Base-by-base conservation (phyloP, 192 early-diverging fungal genomes). In the Mortierella claussenii region DNA sequence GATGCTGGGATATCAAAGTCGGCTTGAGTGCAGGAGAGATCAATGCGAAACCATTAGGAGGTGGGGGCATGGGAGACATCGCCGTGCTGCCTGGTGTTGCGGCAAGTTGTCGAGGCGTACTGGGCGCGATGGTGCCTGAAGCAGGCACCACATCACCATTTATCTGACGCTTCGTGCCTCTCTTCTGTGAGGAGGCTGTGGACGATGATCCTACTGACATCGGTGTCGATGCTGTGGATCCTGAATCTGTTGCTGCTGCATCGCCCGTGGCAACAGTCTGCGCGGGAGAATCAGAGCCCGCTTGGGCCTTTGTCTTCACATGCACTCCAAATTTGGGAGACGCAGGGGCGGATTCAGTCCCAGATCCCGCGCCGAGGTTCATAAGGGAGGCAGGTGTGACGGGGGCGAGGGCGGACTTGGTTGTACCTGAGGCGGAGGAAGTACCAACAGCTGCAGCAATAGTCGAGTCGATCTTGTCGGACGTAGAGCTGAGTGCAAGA, bases 361-460 rank as follows among this genome's bases (percentile, higher is more conserved):
- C 62, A 50, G 80, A 68, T 17, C 80, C 71, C 1, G 65, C 62
- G 32, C 81, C 79, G 20, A 92, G 45, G 47, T 87, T 86, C 90
- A 93, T 91, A 12, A 93, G 61, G 12, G 88, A 81, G 23, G 89
- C 83, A 2, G 91, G 91, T 0, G 91, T 93, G n/a, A 88, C 87
- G 5, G 91, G 91, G 15, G 87, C 84, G 8, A 76, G 44, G n/a
- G 73, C 63, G 21, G 65, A 60, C 26, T 54, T 60, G 40, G 56
- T 49, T 15, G 70, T 65, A 15, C 37, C 28, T 52, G 30, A 33
- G 6, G 54, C 26, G 5, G 53, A 43, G 4, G 56, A 27, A 30
- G 54, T 18, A 23, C 31, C 17, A 18, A 18, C 31, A 30, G 9
- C 31, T 0, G 42, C 36, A 26, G 58, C 37, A 17, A 21, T 42